Evolutionary conservation across 2,329 filamentous ascomycete species (phyloP), one percentile per base, ranked within the genome.

Genomic region (Xenoacremonium recifei): DNA sequence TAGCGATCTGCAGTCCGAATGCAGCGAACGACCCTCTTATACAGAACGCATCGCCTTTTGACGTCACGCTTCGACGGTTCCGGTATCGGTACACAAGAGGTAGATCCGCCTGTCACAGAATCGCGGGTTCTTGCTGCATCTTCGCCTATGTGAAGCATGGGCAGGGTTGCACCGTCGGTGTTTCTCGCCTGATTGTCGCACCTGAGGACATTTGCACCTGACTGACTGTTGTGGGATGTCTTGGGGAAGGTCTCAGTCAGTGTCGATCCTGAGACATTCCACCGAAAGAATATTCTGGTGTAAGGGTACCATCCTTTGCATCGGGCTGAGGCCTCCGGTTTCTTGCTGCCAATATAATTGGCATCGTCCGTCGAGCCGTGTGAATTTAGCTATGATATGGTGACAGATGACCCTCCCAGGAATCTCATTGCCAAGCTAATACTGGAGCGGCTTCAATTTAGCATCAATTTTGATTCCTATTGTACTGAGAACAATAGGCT

Each of bases 151-250:
- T 15, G n/a, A 31, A 15, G 7, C n/a, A 31, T 9, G 29, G 29
- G n/a, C n/a, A 9, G 17, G 29, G 29, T 31, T 15, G 29, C 29
- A 31, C 29, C 13, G 29, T 15, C n/a, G 7, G 29, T 9, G 29
- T 31, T 31, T 31, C 29, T 31, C 29, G 29, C 6, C n/a, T 31
- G 7, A n/a, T n/a, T n/a, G n/a, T n/a, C n/a, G n/a, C n/a, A n/a
- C n/a, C n/a, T n/a, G n/a, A n/a, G n/a, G n/a, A n/a, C n/a, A n/a
- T n/a, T n/a, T n/a, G n/a, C n/a, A n/a, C n/a, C n/a, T n/a, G n/a
- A n/a, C n/a, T n/a, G n/a, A n/a, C n/a, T n/a, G n/a, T n/a, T 48
- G 17, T 46, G 20, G 42, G 21, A 27, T 12, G 3, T 20, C 16
- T 15, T 21, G 21, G 17, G 25, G 6, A 9, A 7, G 13, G 7